Evolutionary conservation across 2,329 filamentous ascomycete genomes (phyloP).

Genomic region (Alternaria viburni): DNA sequence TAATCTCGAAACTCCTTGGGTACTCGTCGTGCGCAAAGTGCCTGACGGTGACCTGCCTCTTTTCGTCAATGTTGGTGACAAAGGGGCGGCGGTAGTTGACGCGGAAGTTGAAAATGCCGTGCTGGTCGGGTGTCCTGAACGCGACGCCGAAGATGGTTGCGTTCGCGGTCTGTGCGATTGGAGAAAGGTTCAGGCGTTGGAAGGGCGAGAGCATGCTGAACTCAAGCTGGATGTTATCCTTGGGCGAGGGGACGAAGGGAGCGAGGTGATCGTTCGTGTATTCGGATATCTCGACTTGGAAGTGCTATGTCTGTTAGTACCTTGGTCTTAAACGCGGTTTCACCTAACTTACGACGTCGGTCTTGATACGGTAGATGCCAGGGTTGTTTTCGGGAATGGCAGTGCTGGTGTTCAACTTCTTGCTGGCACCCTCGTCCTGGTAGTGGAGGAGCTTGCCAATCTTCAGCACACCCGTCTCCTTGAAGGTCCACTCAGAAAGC

Average conservation of each 20-base stretch:
- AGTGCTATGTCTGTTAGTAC: slow-evolving; percentile 63
- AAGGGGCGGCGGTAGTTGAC: slow-evolving; percentile 98
- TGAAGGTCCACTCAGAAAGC: slow-evolving; percentile 93
- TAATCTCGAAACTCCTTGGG: slow-evolving; percentile 88
- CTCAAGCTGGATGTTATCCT: slow-evolving; percentile 86
- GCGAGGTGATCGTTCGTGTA: slow-evolving; percentile 76
- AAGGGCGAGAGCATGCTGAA: slow-evolving; percentile 99
- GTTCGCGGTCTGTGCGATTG: slow-evolving; percentile 64
- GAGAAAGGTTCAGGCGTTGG: slow-evolving; percentile 79
- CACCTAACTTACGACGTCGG: slow-evolving; percentile 78
- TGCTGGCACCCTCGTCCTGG: slow-evolving; percentile 61
- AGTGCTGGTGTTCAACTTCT: slow-evolving; percentile 47
- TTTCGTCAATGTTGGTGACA: slow-evolving; percentile 87
- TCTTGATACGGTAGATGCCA: slow-evolving; percentile 92
- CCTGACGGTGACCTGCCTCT: slow-evolving; percentile 90
- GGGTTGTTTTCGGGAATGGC: slow-evolving; percentile 69
- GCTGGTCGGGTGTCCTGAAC: slow-evolving; percentile 91
- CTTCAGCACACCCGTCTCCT: slow-evolving; percentile 87
- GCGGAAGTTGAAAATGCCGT: slow-evolving; percentile 98
- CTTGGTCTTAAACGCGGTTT: neutral
- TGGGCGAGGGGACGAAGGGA: slow-evolving; percentile 72
- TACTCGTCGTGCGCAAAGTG: slow-evolving; percentile 99
- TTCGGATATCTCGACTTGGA: slow-evolving; percentile 87
- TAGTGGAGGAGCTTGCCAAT: slow-evolving; percentile 85
- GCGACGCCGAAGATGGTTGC: slow-evolving; percentile 74